phyloP scores from a whole-genome alignment of 225 moss, liverwort and hornwort species.

The Physcomitrium patens region DNA sequence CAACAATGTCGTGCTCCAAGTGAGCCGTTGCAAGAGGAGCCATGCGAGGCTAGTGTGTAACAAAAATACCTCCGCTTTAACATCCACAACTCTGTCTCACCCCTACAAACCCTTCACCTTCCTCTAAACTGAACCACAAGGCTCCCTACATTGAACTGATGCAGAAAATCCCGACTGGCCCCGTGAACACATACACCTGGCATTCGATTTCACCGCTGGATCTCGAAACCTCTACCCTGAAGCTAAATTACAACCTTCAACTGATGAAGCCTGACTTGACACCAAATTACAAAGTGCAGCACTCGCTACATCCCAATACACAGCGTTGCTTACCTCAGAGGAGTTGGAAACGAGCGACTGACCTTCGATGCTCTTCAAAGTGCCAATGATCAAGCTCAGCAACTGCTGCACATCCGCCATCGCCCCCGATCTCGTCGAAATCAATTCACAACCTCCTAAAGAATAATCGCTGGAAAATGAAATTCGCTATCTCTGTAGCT shows the following conservation, averaged over 20 bases:
- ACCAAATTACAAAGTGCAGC: not conserved
- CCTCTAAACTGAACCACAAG: too few species aligned
- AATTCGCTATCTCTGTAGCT: too few species aligned
- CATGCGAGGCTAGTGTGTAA: too few species aligned
- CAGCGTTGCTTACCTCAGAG: slow-evolving; percentile 1
- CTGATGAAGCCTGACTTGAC: not conserved
- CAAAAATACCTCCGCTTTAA: too few species aligned
- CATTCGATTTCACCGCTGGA: not conserved
- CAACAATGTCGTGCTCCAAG: too few species aligned
- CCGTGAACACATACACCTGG: not conserved
- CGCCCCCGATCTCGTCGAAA: not conserved
- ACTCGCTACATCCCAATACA: not conserved
- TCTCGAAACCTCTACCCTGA: not conserved
- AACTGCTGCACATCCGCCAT: slow-evolving; percentile 31
- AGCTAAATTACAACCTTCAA: not conserved
- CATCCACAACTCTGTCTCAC: too few species aligned
- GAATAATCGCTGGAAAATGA: too few species aligned
- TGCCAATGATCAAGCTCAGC: slow-evolving; percentile 18
- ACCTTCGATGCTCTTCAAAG: slow-evolving; percentile 26
- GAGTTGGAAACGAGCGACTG: slow-evolving; percentile 13
- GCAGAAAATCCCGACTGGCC: too few species aligned
- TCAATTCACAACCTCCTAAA: too few species aligned
- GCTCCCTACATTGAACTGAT: too few species aligned
- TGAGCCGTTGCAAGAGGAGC: too few species aligned
- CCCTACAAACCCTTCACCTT: too few species aligned